phyloP scores from a whole-genome alignment of 176 grass and related monocot species.

The Poa annua region DNA sequence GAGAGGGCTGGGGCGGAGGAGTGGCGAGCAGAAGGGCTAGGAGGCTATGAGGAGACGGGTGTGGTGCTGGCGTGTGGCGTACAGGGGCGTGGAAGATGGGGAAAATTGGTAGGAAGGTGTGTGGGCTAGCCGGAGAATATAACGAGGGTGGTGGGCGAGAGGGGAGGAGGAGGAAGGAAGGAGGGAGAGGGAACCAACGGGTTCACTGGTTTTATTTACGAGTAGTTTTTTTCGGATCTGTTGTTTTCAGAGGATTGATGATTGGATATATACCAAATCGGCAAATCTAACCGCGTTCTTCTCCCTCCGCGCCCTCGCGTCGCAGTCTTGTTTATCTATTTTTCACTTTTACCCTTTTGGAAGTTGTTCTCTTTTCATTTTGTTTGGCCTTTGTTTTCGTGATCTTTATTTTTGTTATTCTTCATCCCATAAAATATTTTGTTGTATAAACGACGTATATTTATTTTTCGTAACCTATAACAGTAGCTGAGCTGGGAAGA shows the following conservation, averaged over 20 bases:
- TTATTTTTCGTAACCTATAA: too few relatives aligned
- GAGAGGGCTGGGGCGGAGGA: constrained; percentile 20
- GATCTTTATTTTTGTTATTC: neutral
- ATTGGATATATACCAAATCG: constrained; percentile 38
- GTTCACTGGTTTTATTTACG: neutral
- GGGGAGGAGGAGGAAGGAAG: neutral
- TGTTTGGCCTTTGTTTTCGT: neutral
- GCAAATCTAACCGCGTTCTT: constrained; percentile 40
- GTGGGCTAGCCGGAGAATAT: constrained; percentile 45
- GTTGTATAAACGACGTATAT: too few relatives aligned
- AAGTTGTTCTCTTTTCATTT: neutral
- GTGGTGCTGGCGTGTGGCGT: constrained; percentile 19
- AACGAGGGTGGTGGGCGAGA: constrained; percentile 25
- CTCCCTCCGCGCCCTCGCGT: neutral
- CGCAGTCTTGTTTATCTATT: neutral
- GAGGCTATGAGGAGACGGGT: constrained; percentile 15
- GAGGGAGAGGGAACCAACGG: constrained; percentile 31
- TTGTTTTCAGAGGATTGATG: constrained; percentile 7
- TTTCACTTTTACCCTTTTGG: neutral
- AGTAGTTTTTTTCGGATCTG: neutral
- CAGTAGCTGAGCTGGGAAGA: too few relatives aligned
- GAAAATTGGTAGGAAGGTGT: constrained; percentile 38
- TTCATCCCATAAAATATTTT: too few relatives aligned
- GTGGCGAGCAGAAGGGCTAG: neutral
- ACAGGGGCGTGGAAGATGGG: constrained; percentile 26